phyloP scores from a whole-genome alignment of 192 early-diverging fungal genomes.

The Borealophlyctis nickersoniae region DNA sequence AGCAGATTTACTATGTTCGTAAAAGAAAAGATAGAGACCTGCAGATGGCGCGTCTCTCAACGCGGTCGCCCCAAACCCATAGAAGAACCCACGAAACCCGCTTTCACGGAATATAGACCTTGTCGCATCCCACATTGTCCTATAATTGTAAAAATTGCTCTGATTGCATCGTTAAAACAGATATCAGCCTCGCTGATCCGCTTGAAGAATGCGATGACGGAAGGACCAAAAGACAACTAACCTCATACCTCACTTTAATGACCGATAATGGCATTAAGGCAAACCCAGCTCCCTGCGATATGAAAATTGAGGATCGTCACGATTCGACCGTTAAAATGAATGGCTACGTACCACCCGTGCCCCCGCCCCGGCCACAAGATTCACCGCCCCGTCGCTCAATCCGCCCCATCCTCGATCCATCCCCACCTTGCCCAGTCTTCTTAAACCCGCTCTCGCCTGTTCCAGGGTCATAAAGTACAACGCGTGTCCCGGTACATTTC shows the following conservation, averaged over 20 bases:
- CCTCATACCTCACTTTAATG: slow-evolving; percentile 88
- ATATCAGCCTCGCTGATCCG: not conserved
- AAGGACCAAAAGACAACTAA: slow-evolving; percentile 26
- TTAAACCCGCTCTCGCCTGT: slow-evolving; percentile 34
- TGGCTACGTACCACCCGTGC: slow-evolving; percentile 21
- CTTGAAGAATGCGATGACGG: not conserved
- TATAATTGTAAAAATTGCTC: slow-evolving; percentile 83
- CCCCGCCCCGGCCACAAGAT: slow-evolving; percentile 28
- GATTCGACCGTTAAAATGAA: too few relatives aligned
- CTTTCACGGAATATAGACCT: slow-evolving; percentile 64
- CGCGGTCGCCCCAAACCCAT: slow-evolving; percentile 81
- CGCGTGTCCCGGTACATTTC: slow-evolving; percentile 62
- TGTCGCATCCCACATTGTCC: slow-evolving; percentile 63
- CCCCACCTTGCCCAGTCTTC: not conserved
- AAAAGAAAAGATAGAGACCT: slow-evolving; percentile 85
- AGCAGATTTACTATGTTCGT: slow-evolving; percentile 71
- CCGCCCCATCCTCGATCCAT: not conserved
- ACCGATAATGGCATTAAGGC: slow-evolving; percentile 93
- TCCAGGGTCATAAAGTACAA: slow-evolving; percentile 71
- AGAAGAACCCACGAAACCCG: slow-evolving; percentile 78
- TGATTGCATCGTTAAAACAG: slow-evolving; percentile 16
- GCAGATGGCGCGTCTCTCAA: slow-evolving; percentile 88
- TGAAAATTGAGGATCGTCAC: too few relatives aligned
- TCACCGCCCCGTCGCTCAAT: slow-evolving; percentile 22
- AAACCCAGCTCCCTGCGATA: slow-evolving; percentile 64